A percentile compares a stretch with the other conserved stretches of the same genome.
Evolutionary conservation across 1,139 yeast genomes (phyloP).

Genomic region (Pichia sp.): DNA sequence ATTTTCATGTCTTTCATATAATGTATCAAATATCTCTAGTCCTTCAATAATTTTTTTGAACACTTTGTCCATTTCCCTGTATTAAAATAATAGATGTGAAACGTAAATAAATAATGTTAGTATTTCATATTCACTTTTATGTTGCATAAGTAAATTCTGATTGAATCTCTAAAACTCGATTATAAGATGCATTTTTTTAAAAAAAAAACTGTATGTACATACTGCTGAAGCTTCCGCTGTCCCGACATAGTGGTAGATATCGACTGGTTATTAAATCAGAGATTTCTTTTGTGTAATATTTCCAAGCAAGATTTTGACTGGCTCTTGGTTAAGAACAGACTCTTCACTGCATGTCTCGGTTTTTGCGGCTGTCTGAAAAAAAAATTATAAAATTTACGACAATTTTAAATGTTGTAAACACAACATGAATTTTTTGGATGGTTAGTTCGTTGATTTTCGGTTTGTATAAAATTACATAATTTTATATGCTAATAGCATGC

Average conservation of each 20-base stretch:
- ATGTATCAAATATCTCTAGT: slow-evolving; percentile 57
- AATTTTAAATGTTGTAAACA: neutral
- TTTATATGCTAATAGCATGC: neutral
- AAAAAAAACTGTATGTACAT: slow-evolving; percentile 16
- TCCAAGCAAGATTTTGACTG: too few species aligned
- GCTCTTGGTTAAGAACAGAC: neutral
- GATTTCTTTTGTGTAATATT: too few species aligned
- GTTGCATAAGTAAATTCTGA: neutral
- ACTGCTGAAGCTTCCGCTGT: slow-evolving; percentile 33
- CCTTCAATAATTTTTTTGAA: slow-evolving; percentile 77
- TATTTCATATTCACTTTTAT: neutral
- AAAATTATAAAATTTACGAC: neutral
- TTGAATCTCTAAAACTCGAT: neutral
- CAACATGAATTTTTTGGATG: neutral
- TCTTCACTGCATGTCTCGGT: neutral
- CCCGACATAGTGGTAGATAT: slow-evolving; percentile 23
- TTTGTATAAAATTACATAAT: too few species aligned
- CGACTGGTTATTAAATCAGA: too few species aligned
- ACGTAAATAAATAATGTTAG: slow-evolving; percentile 14
- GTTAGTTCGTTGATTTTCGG: too few species aligned
- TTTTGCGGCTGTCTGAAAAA: neutral
- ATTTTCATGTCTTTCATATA: slow-evolving; percentile 61
- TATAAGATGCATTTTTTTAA: neutral
- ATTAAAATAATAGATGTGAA: neutral
- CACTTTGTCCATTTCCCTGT: slow-evolving; percentile 63